These are phyloP conservation scores for Saccharomyces paradoxus DNA, from an alignment of 805 yeast genomes.

Conservation along the genomic window DNA sequence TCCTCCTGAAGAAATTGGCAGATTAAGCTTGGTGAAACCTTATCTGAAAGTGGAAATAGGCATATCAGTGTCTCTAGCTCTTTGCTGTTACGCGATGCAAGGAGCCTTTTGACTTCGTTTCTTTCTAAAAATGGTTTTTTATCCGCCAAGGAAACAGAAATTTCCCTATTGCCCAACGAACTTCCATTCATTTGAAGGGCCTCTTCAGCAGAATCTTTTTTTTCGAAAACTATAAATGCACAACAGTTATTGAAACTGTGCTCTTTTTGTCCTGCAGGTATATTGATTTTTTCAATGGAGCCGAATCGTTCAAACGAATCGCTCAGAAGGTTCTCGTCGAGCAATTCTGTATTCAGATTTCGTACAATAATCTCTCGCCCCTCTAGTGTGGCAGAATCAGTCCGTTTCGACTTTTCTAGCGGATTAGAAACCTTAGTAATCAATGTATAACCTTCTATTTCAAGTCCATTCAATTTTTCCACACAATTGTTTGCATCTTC, in stretches of 20 bases:
- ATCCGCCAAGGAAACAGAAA: conserved; percentile 44
- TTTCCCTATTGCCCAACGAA: conserved; percentile 38
- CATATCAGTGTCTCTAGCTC: conserved; percentile 12
- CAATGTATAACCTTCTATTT: conserved; percentile 34
- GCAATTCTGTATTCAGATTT: conserved; percentile 41
- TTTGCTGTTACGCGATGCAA: conserved; percentile 13
- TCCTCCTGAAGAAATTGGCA: conserved; percentile 9
- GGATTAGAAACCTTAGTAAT: conserved; percentile 61
- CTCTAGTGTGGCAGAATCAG: conserved; percentile 40
- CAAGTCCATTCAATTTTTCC: conserved; percentile 33
- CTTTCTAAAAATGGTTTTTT: conserved; percentile 31
- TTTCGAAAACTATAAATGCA: conserved; percentile 51
- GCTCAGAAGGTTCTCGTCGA: conserved; percentile 33
- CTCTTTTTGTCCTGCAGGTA: conserved; percentile 15
- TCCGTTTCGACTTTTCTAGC: conserved; percentile 31
- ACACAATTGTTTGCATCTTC: conserved; percentile 42
- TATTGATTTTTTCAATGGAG: conserved; percentile 39
- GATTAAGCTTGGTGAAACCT: conserved; percentile 17
- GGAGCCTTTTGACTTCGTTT: conserved; percentile 26
- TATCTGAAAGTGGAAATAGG: conserved; percentile 26
- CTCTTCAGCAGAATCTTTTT: conserved; percentile 37
- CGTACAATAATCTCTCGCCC: conserved; percentile 51
- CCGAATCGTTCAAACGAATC: conserved; percentile 45
- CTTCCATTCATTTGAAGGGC: conserved; percentile 40
- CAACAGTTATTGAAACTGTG: conserved; percentile 45